Percentiles rank a stretch among this genome's conserved stretches.
Evolutionary conservation across 306 rosid species (phyloP).

Genomic region (Spatholobus suberectus): DNA sequence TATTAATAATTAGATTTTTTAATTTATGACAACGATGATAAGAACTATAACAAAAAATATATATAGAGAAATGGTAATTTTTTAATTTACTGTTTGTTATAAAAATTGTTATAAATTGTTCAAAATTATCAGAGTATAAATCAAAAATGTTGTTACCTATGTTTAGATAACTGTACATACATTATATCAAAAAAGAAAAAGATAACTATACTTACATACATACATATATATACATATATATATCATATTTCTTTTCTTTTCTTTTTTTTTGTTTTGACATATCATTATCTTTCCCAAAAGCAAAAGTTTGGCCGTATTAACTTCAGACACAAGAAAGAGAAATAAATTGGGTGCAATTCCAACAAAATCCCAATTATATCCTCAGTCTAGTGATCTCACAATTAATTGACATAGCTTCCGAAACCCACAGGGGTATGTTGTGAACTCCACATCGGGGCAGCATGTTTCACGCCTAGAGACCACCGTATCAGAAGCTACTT

Average conservation of each 20-base stretch:
- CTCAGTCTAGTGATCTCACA: background rate
- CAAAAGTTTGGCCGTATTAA: slow-evolving; percentile 27
- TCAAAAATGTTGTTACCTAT: too few species aligned
- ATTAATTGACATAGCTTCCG: background rate
- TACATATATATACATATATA: too few species aligned
- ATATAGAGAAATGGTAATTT: too few species aligned
- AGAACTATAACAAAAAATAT: too few species aligned
- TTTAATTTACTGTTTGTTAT: too few species aligned
- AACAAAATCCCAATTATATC: slow-evolving; percentile 9
- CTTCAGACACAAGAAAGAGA: background rate
- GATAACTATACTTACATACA: too few species aligned
- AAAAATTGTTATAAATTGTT: too few species aligned
- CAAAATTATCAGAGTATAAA: too few species aligned
- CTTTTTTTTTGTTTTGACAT: background rate
- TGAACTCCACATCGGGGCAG: background rate
- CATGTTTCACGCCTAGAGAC: slow-evolving; percentile 27
- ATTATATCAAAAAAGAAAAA: too few species aligned
- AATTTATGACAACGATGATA: too few species aligned
- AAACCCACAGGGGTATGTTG: background rate
- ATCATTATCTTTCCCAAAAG: background rate
- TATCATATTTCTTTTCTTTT: background rate
- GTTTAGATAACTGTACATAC: too few species aligned
- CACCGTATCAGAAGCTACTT: slow-evolving; percentile 10
- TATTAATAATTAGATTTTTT: too few species aligned
- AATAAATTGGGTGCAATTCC: background rate